Percentiles rank a stretch among this genome's conserved stretches.
These are phyloP conservation scores for Metschnikowia dekortorum DNA, from an alignment of 805 yeast species.

Conservation along the genomic window DNA sequence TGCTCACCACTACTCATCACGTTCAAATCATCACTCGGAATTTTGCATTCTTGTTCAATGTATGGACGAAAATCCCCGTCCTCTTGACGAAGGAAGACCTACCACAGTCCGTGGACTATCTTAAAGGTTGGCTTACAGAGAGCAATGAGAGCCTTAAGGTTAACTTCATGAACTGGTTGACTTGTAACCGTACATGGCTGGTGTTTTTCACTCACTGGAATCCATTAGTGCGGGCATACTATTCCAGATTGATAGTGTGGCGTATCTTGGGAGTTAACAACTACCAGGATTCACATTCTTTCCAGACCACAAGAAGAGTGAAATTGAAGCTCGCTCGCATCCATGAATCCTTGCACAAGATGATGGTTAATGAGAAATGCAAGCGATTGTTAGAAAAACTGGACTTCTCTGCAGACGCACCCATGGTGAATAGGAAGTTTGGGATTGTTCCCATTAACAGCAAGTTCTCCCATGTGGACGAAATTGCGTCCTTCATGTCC, in stretches of 20 bases:
- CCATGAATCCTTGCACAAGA: constrained; percentile 13
- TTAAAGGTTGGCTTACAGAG: constrained; percentile 37
- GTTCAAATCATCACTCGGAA: constrained; percentile 59
- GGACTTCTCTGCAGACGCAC: constrained; percentile 34
- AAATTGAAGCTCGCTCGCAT: constrained; percentile 29
- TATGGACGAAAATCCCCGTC: constrained; percentile 67
- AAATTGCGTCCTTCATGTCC: constrained; percentile 11
- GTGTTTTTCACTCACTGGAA: constrained; percentile 72
- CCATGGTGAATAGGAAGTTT: constrained; percentile 46
- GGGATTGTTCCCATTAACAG: constrained; percentile 35
- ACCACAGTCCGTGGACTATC: constrained; percentile 5
- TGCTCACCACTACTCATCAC: constrained; percentile 58
- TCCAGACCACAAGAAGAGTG: constrained; percentile 27
- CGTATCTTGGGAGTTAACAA: constrained; percentile 46
- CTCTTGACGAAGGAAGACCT: constrained; percentile 14
- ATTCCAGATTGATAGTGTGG: constrained; percentile 65
- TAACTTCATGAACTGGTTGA: constrained; percentile 51
- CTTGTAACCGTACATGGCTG: constrained; percentile 48
- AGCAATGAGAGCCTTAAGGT: constrained; percentile 40
- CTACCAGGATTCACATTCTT: constrained; percentile 30
- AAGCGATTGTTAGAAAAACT: constrained; percentile 3
- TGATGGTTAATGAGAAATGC: neutral
- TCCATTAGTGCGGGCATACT: constrained; percentile 69
- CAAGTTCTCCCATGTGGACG: constrained; percentile 20
- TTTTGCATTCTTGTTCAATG: constrained; percentile 61